phyloP scores from a whole-genome alignment of 257 asterid genomes.

The Cynanchum wilfordii region DNA sequence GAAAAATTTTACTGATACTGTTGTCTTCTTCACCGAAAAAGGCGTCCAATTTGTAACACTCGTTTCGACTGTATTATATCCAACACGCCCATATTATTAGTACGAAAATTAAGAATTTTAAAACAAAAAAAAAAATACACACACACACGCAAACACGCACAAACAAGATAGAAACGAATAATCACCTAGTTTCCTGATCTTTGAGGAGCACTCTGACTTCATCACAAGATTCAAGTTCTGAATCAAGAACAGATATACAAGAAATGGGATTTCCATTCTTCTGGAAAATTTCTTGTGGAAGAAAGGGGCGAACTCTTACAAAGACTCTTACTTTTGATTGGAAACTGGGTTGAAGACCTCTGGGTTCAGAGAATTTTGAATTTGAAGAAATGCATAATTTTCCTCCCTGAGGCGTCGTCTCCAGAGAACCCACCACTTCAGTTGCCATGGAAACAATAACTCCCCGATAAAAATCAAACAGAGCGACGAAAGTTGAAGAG shows the following conservation, averaged over 20 bases:
- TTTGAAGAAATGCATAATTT: constrained; percentile 35
- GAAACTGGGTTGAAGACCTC: constrained; percentile 21
- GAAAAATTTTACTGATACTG: constrained; percentile 53
- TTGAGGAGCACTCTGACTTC: constrained; percentile 67
- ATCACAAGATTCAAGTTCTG: constrained; percentile 29
- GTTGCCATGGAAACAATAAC: constrained; percentile 17
- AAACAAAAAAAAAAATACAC: neutral
- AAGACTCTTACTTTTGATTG: constrained; percentile 65
- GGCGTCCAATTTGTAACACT: constrained; percentile 70
- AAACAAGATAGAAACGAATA: neutral
- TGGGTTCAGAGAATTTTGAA: constrained; percentile 10
- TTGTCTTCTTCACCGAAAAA: constrained; percentile 61
- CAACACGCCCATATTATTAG: neutral
- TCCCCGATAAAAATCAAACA: no score
- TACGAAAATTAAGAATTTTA: neutral
- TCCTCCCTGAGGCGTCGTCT: constrained; percentile 20
- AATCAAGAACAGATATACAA: constrained; percentile 44
- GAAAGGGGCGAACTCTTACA: constrained; percentile 73
- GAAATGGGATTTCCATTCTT: constrained; percentile 36
- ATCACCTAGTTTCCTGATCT: constrained; percentile 69
- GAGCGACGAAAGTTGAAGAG: neutral
- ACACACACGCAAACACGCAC: neutral
- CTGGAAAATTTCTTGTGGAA: constrained; percentile 43
- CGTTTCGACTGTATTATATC: constrained; percentile 56
- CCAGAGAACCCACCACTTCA: constrained; percentile 14